Evolutionary conservation across 208 protist genomes (phyloP).

Genomic region (Crithidia sp.): DNA sequence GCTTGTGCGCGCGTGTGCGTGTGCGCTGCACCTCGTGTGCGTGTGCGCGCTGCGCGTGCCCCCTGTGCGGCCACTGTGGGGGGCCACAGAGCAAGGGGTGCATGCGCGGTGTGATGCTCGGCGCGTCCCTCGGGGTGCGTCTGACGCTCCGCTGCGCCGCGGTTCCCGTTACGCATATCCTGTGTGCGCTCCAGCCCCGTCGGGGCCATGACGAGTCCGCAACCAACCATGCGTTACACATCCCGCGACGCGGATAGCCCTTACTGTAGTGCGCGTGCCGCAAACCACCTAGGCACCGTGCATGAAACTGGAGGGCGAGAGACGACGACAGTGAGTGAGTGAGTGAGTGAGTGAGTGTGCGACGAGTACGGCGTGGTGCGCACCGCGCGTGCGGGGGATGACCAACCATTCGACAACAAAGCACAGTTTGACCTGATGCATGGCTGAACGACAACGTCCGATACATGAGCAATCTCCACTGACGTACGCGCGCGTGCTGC

Average conservation of each 20-base stretch:
- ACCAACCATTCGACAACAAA: constrained; percentile 17
- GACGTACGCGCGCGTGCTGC: constrained; percentile 1
- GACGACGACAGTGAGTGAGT: not conserved
- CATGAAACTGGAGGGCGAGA: constrained; percentile 27
- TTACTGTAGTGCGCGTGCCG: constrained; percentile 30
- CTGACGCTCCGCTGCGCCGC: constrained; percentile 27
- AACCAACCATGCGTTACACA: constrained; percentile 32
- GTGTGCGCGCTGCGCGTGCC: no score
- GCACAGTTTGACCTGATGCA: constrained; percentile 29
- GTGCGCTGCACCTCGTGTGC: not conserved
- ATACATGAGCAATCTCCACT: constrained; percentile 21
- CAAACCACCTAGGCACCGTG: constrained; percentile 26
- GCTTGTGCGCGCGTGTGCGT: constrained; percentile 10
- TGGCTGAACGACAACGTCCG: constrained; percentile 19
- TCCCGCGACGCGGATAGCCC: not conserved
- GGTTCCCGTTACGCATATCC: constrained; percentile 33
- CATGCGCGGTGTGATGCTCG: constrained; percentile 23
- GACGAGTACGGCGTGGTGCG: not conserved
- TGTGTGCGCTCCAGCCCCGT: constrained; percentile 36
- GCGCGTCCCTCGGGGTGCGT: constrained; percentile 11
- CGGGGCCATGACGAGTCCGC: constrained; percentile 34
- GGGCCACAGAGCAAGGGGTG: constrained; percentile 31
- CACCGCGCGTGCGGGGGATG: not conserved
- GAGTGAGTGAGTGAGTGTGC: constrained; percentile 11
- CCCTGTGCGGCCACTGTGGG: constrained; percentile 9